These are phyloP conservation scores for Pleurotus platypus DNA, from an alignment of 768 basidiomycete genomes.

Conservation along the genomic window DNA sequence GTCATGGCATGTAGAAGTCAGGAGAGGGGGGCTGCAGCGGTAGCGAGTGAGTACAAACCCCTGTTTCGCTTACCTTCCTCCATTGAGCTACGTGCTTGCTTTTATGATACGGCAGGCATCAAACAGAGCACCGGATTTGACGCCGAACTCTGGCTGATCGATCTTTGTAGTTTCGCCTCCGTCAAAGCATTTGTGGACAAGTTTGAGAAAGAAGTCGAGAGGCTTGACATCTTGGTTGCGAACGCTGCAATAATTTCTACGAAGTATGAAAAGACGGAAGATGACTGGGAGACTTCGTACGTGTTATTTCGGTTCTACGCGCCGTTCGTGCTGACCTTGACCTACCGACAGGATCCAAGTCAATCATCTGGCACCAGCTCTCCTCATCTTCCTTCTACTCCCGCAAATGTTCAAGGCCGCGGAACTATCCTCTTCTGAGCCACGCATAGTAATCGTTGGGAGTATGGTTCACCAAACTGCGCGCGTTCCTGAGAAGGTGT, in stretches of 20 bases:
- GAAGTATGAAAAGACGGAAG: conserved; percentile 23
- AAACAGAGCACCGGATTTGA: conserved; percentile 28
- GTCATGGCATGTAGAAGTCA: conserved; percentile 35
- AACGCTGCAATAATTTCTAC: conserved; percentile 29
- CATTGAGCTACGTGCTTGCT: neutral
- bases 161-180: conserved; percentile 37
- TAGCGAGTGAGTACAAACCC: conserved; percentile 25
- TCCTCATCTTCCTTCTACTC: conserved; percentile 38
- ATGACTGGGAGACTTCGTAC: conserved; percentile 48
- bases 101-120: conserved; percentile 20
- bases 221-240: conserved; percentile 42
- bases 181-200: conserved; percentile 34
- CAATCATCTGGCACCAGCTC: conserved; percentile 37
- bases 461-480: conserved; percentile 38
- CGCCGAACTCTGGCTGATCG: conserved; percentile 36
- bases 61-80: neutral
- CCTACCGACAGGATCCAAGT: conserved; percentile 37
- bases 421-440: conserved; percentile 17
- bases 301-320: conserved; percentile 2
- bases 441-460: conserved; percentile 37
- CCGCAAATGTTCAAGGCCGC: conserved; percentile 39
- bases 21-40: conserved; percentile 30
- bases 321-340: neutral
- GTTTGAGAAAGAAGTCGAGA: conserved; percentile 25
- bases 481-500: conserved; percentile 18